phyloP scores from a whole-genome alignment of 2,329 filamentous ascomycete species.

The Xylariaceae sp. region DNA sequence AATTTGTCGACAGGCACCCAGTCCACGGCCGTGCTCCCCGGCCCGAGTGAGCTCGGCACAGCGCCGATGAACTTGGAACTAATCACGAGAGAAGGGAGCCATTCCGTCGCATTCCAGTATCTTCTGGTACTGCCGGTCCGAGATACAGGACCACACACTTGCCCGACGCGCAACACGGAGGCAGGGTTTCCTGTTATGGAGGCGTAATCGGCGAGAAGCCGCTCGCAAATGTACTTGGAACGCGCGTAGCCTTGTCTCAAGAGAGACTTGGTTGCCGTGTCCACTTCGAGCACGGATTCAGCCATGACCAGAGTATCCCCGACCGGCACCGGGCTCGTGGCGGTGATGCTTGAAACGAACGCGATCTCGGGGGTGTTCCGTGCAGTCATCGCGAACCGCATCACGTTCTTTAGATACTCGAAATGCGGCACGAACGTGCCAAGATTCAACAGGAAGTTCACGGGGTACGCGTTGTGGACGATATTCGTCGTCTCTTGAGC shows the following conservation, averaged over 20 bases:
- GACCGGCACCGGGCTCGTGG: slow-evolving; percentile 17
- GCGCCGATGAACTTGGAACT: slow-evolving; percentile 21
- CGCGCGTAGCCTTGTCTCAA: slow-evolving; percentile 24
- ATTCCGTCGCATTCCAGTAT: slow-evolving; percentile 19
- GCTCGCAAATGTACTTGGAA: slow-evolving; percentile 25
- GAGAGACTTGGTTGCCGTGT: slow-evolving; percentile 7
- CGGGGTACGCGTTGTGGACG: slow-evolving; percentile 23
- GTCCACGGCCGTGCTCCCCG: slow-evolving; percentile 13
- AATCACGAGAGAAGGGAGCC: slow-evolving; percentile 17
- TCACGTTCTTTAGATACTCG: slow-evolving; percentile 11
- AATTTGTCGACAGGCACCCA: slow-evolving; percentile 20
- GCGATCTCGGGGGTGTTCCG: slow-evolving; percentile 13
- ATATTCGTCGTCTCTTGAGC: slow-evolving; percentile 14
- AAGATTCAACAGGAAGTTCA: slow-evolving; percentile 22
- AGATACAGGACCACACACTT: slow-evolving; percentile 19
- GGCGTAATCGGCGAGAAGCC: slow-evolving; percentile 18
- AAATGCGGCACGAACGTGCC: slow-evolving; percentile 18
- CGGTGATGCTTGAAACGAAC: slow-evolving; percentile 26
- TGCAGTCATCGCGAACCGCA: slow-evolving; percentile 13
- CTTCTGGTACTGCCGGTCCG: slow-evolving; percentile 8
- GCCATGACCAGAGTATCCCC: neutral
- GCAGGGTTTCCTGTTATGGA: neutral
- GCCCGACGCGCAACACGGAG: slow-evolving; percentile 17
- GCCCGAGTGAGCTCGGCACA: slow-evolving; percentile 12
- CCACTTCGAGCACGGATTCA: slow-evolving; percentile 13